Conservation (phyloP, 768 basidiomycete genomes). For the Tulasnella calospora region DNA sequence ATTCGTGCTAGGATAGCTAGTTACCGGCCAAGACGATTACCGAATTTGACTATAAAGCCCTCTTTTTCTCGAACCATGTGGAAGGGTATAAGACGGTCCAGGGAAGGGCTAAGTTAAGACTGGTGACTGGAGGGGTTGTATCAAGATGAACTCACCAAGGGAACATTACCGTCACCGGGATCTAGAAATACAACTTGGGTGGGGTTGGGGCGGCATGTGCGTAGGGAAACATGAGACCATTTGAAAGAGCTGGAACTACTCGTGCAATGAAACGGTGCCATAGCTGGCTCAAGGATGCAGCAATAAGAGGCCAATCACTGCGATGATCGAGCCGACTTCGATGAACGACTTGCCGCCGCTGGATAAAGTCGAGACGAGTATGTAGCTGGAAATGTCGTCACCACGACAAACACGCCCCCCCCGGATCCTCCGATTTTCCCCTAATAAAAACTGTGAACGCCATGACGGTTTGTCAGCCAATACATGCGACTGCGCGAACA, state of each 20-base stretch:
- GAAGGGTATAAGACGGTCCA: slow-evolving; percentile 23
- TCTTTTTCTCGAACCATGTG: slow-evolving; percentile 27
- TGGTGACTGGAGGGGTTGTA: not conserved
- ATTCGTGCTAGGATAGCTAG: slow-evolving; percentile 27
- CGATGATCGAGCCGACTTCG: slow-evolving; percentile 18
- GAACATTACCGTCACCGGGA: too few relatives aligned
- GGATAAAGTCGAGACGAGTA: not conserved
- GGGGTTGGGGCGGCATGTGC: too few relatives aligned
- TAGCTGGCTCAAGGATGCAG: slow-evolving; percentile 25
- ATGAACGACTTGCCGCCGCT: slow-evolving; percentile 27
- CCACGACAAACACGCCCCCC: slow-evolving; percentile 19
- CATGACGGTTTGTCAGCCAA: too few relatives aligned
- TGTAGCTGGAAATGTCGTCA: not conserved
- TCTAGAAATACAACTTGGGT: too few relatives aligned
- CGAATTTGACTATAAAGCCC: slow-evolving; percentile 26
- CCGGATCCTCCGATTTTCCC: slow-evolving; percentile 26
- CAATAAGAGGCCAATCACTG: slow-evolving; percentile 9
- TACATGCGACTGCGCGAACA: not conserved
- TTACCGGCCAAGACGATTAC: slow-evolving; percentile 27
- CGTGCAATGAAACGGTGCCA: slow-evolving; percentile 29
- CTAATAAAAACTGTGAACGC: slow-evolving; percentile 27
- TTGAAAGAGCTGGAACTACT: slow-evolving; percentile 22
- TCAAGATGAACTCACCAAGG: slow-evolving; percentile 14
- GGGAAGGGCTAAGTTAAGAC: not conserved
- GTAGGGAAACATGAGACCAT: slow-evolving; percentile 25